Conservation (phyloP, 495 filamentous ascomycete genomes). For the Aspergillus egyptiacus region DNA sequence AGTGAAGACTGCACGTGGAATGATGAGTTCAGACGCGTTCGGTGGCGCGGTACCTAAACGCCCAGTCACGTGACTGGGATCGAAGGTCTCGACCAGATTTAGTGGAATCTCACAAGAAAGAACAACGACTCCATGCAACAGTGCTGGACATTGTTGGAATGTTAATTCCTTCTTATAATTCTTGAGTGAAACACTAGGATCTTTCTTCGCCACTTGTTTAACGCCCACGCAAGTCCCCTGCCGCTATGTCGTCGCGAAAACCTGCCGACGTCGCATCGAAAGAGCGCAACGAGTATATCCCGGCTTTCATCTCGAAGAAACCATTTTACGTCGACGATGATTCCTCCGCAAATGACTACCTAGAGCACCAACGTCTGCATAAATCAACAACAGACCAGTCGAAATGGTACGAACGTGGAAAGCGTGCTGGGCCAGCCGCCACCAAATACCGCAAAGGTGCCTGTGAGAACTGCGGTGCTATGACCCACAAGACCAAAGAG, state of each 20-base stretch:
- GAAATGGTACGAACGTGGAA: slow-evolving; percentile 87
- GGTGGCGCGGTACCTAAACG: slow-evolving; percentile 26
- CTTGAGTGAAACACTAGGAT: too few species aligned
- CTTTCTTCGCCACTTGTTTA: too few species aligned
- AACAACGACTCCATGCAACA: not conserved
- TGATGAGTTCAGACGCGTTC: slow-evolving; percentile 14
- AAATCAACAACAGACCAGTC: slow-evolving; percentile 57
- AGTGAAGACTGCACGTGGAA: not conserved
- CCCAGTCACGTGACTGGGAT: slow-evolving; percentile 28
- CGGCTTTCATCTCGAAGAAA: slow-evolving; percentile 94
- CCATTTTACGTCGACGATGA: slow-evolving; percentile 93
- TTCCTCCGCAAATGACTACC: slow-evolving; percentile 73
- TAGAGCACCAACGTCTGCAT: slow-evolving; percentile 92
- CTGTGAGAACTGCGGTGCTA: slow-evolving; percentile 95
- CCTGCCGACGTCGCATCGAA: slow-evolving; percentile 51
- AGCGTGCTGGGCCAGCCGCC: slow-evolving; percentile 70
- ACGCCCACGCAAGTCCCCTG: not conserved
- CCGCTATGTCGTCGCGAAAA: slow-evolving; percentile 49
- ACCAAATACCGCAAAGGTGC: slow-evolving; percentile 98
- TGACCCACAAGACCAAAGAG: slow-evolving; percentile 93
- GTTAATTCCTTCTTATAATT: not conserved
- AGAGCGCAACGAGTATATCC: slow-evolving; percentile 97
- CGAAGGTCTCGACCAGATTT: not conserved
- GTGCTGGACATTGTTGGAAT: slow-evolving; percentile 2
- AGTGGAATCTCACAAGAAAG: not conserved